phyloP scores from a whole-genome alignment of 2,329 filamentous ascomycete genomes.

The Peltaster fructicola region DNA sequence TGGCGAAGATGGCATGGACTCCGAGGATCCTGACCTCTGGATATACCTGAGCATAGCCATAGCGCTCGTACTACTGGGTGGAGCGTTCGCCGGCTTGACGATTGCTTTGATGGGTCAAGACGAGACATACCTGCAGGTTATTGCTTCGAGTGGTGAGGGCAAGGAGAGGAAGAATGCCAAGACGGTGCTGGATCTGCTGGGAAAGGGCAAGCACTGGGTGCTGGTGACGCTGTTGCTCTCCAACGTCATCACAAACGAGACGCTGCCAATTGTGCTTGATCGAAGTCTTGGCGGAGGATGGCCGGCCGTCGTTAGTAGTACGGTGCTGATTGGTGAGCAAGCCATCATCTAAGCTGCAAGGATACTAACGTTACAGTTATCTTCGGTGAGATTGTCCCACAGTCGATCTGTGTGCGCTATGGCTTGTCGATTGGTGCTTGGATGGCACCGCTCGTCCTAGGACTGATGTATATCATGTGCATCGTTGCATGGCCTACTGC shows the following conservation, averaged over 20 bases:
- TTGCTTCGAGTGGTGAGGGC: slow-evolving; percentile 68
- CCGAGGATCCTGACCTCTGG: slow-evolving; percentile 50
- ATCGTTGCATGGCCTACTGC: slow-evolving; percentile 89
- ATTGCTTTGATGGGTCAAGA: slow-evolving; percentile 74
- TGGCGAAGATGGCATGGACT: slow-evolving; percentile 4
- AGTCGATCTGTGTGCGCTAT: slow-evolving; percentile 91
- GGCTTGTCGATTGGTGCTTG: slow-evolving; percentile 87
- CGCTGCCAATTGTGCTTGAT: slow-evolving; percentile 85
- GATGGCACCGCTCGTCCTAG: slow-evolving; percentile 74
- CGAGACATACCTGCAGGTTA: slow-evolving; percentile 92
- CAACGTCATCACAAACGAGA: slow-evolving; percentile 97
- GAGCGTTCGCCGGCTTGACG: slow-evolving; percentile 86
- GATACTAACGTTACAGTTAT: slow-evolving; percentile 47
- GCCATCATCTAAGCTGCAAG: slow-evolving; percentile 1
- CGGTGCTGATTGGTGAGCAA: slow-evolving; percentile 68
- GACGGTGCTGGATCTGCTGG: slow-evolving; percentile 61
- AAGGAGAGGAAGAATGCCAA: slow-evolving; percentile 74
- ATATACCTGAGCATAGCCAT: slow-evolving; percentile 64
- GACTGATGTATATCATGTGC: slow-evolving; percentile 80
- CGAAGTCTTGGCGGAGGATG: slow-evolving; percentile 85
- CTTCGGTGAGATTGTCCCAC: slow-evolving; percentile 90
- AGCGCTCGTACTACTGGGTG: slow-evolving; percentile 67
- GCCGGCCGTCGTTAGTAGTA: slow-evolving; percentile 85
- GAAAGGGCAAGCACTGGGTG: slow-evolving; percentile 94
- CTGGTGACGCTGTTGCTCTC: slow-evolving; percentile 82